Base-by-base conservation (phyloP, 129 eudicot genomes). In the Rutidosis leptorrhynchoides region DNA sequence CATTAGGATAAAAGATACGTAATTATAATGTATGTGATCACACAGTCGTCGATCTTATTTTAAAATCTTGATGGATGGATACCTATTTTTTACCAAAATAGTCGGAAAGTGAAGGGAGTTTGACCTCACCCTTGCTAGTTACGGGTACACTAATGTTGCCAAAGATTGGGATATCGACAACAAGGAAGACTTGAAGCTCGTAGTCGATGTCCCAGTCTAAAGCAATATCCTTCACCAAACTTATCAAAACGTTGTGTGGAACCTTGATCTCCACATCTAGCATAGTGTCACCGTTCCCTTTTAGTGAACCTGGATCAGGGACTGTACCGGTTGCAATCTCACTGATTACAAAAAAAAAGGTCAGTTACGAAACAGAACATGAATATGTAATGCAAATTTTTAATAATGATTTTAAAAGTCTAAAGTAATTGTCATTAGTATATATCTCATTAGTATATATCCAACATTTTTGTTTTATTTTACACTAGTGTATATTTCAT, bases 151-250 rank as follows among this genome's bases (percentile, higher is more conserved):
- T 14, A 22, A 71, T 17, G 16, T 77, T 64, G 12, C 73, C 77
- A 9, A 77, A 24, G 68, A 71, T 21, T 6, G 79, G 79, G 61
- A 77, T 55, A 32, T 77, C 77, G 65, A 77, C 66, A 2, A 64
- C 62, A 1, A 77, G 73, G 24, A 7, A 24, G 37, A 71, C 57
- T 64, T 63, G 58, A 59, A 77, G 72, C 63, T 77, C 81, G 16
- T 77, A 77, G 26, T 77, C 81, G 2, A 77, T 65, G 58, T 77
- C 81, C 81, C 81, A 71, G 20, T 77, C 81, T 0, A 8, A 2
- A 21, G 64, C 69, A 57, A 77, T 60, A 64, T 77, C 81, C 33
- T 71, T 77, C 29, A 65, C 68, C 62, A 77, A 58, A 64, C 52
- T 71, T 23, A 71, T 10, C 26, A 77, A 49, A 2, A 77, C 48